Evolutionary conservation across 768 basidiomycete genomes (phyloP), one percentile per base, ranked within the genome.

Genomic region (Podaxis rugospora): DNA sequence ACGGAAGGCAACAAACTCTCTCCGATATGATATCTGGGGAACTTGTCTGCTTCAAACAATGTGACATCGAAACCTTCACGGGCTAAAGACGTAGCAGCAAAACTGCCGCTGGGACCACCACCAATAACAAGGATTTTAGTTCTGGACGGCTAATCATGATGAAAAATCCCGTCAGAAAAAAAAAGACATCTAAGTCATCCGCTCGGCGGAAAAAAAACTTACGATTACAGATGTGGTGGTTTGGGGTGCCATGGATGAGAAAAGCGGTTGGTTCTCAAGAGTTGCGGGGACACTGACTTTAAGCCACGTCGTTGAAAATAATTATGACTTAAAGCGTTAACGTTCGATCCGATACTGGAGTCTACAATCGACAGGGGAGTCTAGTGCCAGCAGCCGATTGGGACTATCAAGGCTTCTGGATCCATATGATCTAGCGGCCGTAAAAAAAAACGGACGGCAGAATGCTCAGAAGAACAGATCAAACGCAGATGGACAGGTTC

Each of bases 61-160:
- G 82, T 78, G 25, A 88, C 87, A 46, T 83, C 76, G 50, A 83
- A 66, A 3, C 84, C 84, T 66, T 87, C 86, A n/a, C 79, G 71
- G 9, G 82, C 81, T 4, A 87, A 76, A 28, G 75, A 78, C 4
- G 82, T 69, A 1, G 85, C 83, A n/a, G 83, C 72, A 62, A 80
- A 86, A 63, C 77, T 78, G 28, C 86, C 86, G 5, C 76, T 81
- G 0, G 86, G 86, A 14, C 85, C 86, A 52, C 86, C 85, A 7
- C 85, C 85, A 11, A 87, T 70, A 35, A 87, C 79, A 42, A 84
- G 71, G 40, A 75, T 66, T 42, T 63, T 69, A n/a, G 71, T 68
- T n/a, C 59, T 64, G 11, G 59, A 7, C 1, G 73, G 72, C 71
- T 73, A 62, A 21, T 40, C n/a, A n/a, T 42, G 40, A 42, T n/a